A percentile compares a stretch with the other conserved stretches of the same genome.
Conservation (phyloP, 352 stramenopile genomes). For the Pythium guiyangense region DNA sequence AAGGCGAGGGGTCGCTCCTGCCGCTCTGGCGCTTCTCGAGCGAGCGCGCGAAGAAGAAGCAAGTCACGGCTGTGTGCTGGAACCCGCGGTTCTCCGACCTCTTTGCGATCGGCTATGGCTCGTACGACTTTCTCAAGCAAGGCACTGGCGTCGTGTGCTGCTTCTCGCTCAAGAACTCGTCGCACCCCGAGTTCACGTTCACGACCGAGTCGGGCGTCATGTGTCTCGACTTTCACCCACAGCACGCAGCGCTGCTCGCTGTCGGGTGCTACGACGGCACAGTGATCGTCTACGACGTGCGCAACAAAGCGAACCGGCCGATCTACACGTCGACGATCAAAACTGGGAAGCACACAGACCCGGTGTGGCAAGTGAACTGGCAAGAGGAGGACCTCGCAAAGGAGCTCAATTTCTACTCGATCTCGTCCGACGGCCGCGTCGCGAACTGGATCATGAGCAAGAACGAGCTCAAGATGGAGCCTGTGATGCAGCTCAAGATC, state of each 20-base stretch:
- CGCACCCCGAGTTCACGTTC: constrained; percentile 94
- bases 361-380: constrained; percentile 96
- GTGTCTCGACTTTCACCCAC: constrained; percentile 95
- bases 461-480: constrained; percentile 98
- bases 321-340: constrained; percentile 97
- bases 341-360: constrained; percentile 96
- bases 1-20: constrained; percentile 93
- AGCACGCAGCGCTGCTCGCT: constrained; percentile 91
- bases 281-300: constrained; percentile 95
- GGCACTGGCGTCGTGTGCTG: constrained; percentile 94
- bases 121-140: constrained; percentile 96
- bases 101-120: constrained; percentile 96
- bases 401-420: constrained; percentile 97
- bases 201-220: constrained; percentile 94
- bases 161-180: constrained; percentile 97
- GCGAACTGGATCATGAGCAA: constrained; percentile 97
- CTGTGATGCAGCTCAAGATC: constrained; percentile 96
- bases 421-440: constrained; percentile 95
- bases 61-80: constrained; percentile 95
- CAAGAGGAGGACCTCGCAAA: constrained; percentile 93
- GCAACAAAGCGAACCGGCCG: constrained; percentile 89
- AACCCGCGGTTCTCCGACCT: constrained; percentile 94
- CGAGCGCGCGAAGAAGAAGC: constrained; percentile 92
- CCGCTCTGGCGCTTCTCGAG: constrained; percentile 95
- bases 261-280: constrained; percentile 98